Base-by-base conservation (phyloP, 176 grass and related monocot genomes). In the Musa itinerans region DNA sequence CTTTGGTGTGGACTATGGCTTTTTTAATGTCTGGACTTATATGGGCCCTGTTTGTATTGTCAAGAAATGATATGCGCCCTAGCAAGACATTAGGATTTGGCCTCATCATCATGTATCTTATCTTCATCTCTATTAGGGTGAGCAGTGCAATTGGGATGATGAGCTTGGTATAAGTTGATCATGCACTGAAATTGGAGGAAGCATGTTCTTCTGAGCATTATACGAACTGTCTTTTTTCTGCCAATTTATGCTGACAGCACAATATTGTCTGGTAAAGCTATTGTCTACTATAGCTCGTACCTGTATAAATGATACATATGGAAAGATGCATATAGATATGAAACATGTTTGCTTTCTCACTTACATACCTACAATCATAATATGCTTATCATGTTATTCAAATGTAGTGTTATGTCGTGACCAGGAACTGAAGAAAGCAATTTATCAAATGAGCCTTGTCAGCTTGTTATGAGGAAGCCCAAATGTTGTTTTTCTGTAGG, bases 61-160 rank as follows among this genome's bases (percentile, higher is more conserved):
- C 76, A 34, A 64, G 63, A 68, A 69, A 26, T 54, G 76, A 78
- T n/a, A 78, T 78, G 76, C 63, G 63, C 7, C 76, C 64, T 54
- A 56, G 20, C 63, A 78, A 69, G 63, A 27, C 55, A 26, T 43
- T 78, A 68, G 76, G 76, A 7, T 29, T 78, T 78, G 63, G 76
- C 50, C 76, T 78, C 52, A 78, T 78, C 19, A 10, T 52, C 14
- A 22, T 78, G 26, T 78, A 78, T 26, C 63, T 78, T 34, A 68
- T 78, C 49, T 78, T 78, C 49, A 63, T 78, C 43, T 78, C 76
- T 19, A 69, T 78, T 56, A 67, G 76, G 76, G 50, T 78, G 50
- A 26, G 14, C 56, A 9, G 9, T 54, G 76, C 76, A 54, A 17
- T 25, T 66, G 63, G 50, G 53, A 17, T 74, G 24, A 16, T 74